Conservation (phyloP, 78 protist species). For the Bodo saltans region DNA sequence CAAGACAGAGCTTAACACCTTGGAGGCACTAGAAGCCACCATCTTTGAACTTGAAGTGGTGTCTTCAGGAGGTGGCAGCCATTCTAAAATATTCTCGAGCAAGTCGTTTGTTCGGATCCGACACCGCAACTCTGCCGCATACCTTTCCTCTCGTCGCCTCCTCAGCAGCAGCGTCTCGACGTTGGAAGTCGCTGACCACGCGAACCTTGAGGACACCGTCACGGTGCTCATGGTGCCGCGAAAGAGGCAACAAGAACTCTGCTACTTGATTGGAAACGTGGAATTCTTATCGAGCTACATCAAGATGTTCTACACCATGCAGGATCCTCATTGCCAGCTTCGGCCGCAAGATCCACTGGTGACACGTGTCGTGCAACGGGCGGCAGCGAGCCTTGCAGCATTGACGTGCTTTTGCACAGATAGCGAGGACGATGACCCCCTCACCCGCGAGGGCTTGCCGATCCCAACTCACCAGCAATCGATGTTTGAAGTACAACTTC, state of each 20-base stretch:
- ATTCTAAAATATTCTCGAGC: too few relatives aligned
- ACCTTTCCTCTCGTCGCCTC: too few relatives aligned
- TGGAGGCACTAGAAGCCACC: too few relatives aligned
- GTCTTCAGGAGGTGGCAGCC: too few relatives aligned
- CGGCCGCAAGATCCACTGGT: too few relatives aligned
- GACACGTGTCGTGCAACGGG: neutral
- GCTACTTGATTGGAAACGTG: neutral
- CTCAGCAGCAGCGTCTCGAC: too few relatives aligned
- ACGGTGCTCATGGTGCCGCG: neutral
- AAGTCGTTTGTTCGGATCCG: too few relatives aligned
- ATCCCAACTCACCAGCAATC: neutral
- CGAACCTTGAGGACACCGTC: neutral
- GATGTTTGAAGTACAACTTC: neutral
- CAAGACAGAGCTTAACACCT: too few relatives aligned
- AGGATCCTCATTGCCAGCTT: neutral
- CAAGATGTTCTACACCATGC: neutral
- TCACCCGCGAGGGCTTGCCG: conserved; percentile 2
- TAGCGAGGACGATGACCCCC: neutral
- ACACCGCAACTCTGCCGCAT: too few relatives aligned
- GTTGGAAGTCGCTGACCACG: neutral
- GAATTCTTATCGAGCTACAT: neutral
- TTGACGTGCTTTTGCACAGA: neutral
- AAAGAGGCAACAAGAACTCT: neutral
- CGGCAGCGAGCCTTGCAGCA: neutral
- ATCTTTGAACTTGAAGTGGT: too few relatives aligned